phyloP scores from a whole-genome alignment of 106 monocot genomes.

The Dioscorea alata region DNA sequence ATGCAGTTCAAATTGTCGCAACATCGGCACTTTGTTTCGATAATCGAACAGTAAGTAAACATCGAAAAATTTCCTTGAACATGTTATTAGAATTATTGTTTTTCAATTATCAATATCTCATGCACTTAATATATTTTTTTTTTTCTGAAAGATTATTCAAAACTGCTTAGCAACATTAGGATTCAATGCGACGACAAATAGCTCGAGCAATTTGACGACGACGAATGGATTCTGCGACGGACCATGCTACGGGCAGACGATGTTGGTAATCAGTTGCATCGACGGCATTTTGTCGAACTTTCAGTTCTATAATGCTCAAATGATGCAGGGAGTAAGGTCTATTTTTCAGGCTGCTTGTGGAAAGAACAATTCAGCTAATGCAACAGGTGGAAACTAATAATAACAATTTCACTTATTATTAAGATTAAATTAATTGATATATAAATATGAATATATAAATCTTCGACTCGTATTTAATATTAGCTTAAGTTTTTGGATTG shows the following conservation, averaged over 20 bases:
- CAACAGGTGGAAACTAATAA: background rate
- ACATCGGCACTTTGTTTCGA: conserved; percentile 9
- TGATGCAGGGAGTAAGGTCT: conserved; percentile 9
- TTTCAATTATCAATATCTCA: background rate
- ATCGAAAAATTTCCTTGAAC: no score
- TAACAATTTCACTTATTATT: background rate
- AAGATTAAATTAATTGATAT: background rate
- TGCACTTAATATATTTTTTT: background rate
- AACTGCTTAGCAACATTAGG: background rate
- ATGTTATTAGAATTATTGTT: background rate
- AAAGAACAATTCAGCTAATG: background rate
- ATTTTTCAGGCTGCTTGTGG: conserved; percentile 3
- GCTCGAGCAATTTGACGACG: background rate
- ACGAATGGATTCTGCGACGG: conserved; percentile 4
- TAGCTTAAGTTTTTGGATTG: no score
- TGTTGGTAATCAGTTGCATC: conserved; percentile 6
- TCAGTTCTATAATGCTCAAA: conserved; percentile 6
- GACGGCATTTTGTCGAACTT: conserved; percentile 8
- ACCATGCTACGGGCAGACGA: conserved; percentile 2
- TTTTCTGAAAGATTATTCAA: background rate
- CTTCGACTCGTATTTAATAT: no score
- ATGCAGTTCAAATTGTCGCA: conserved; percentile 2
- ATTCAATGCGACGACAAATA: background rate
- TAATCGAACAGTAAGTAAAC: conserved; percentile 6
- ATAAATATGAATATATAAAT: no score